Evolutionary conservation across 2,329 filamentous ascomycete species (phyloP).

Genomic region (Trichophyton mentagrophytes): DNA sequence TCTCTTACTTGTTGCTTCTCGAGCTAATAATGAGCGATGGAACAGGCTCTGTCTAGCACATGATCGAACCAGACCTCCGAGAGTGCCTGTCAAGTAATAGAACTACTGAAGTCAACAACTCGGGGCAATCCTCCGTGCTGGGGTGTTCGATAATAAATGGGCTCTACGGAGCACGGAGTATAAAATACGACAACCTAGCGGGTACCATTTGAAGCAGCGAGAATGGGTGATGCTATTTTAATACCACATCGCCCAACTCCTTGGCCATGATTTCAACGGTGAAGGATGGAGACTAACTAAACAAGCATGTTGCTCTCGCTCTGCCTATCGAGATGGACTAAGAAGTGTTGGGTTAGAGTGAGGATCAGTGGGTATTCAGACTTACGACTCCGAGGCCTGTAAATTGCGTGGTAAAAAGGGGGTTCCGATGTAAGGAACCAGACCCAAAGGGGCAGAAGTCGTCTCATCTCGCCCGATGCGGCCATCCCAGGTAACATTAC

Average conservation of each 20-base stretch:
- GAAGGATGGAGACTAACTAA: background rate
- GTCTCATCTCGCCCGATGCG: background rate
- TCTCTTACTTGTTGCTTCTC: background rate
- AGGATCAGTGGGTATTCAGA: background rate
- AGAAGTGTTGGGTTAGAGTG: background rate
- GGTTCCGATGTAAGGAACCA: background rate
- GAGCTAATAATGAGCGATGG: background rate
- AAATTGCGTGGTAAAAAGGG: background rate
- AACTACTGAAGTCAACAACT: background rate
- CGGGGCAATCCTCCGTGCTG: background rate
- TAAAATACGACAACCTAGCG: background rate
- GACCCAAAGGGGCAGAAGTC: background rate
- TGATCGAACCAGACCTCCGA: background rate
- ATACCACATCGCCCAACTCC: background rate
- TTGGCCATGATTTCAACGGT: background rate
- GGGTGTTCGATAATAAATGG: background rate
- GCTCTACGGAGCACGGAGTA: background rate
- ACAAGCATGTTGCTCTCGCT: background rate
- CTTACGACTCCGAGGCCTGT: background rate
- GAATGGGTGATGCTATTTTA: background rate
- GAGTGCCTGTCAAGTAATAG: background rate
- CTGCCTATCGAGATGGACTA: background rate
- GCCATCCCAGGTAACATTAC: background rate
- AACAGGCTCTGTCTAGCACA: background rate
- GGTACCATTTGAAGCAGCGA: background rate